These are phyloP conservation scores for Phytophthora sp. DNA, from an alignment of 352 stramenopile genomes.

Conservation along the genomic window DNA sequence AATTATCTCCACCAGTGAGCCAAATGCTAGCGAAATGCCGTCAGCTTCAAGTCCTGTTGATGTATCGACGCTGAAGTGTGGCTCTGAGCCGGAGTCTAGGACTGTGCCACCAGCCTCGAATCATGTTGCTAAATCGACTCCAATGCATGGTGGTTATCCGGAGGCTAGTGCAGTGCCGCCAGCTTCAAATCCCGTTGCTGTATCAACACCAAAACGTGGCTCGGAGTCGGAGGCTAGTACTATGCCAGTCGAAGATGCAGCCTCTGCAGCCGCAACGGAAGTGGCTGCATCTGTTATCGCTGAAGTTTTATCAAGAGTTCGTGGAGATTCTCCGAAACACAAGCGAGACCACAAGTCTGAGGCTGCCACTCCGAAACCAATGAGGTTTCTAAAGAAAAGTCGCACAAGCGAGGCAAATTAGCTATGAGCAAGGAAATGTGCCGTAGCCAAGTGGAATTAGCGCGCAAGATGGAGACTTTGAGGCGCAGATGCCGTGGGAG, in stretches of 20 bases:
- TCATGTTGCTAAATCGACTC: background rate
- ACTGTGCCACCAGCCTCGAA: too few species aligned
- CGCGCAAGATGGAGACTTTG: conserved; percentile 21
- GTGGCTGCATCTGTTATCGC: background rate
- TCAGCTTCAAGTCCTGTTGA: background rate
- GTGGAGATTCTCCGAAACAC: background rate
- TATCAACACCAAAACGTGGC: too few species aligned
- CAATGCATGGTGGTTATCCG: background rate
- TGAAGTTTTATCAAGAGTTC: background rate
- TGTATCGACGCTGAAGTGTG: background rate
- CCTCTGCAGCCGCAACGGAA: background rate
- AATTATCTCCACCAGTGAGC: background rate
- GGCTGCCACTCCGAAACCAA: background rate
- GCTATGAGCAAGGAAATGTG: conserved; percentile 18
- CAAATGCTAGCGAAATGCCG: background rate
- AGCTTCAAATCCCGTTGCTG: background rate
- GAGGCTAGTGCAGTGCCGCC: background rate
- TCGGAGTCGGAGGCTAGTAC: background rate
- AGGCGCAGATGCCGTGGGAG: conserved; percentile 45
- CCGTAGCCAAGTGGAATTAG: conserved; percentile 21
- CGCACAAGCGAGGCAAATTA: conserved; percentile 20
- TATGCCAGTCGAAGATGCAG: background rate
- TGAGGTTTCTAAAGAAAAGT: background rate
- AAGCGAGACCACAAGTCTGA: conserved; percentile 5
- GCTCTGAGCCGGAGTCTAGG: too few species aligned